Base-by-base conservation (phyloP, 805 yeast species). In the Metschnikowia arizonensis region DNA sequence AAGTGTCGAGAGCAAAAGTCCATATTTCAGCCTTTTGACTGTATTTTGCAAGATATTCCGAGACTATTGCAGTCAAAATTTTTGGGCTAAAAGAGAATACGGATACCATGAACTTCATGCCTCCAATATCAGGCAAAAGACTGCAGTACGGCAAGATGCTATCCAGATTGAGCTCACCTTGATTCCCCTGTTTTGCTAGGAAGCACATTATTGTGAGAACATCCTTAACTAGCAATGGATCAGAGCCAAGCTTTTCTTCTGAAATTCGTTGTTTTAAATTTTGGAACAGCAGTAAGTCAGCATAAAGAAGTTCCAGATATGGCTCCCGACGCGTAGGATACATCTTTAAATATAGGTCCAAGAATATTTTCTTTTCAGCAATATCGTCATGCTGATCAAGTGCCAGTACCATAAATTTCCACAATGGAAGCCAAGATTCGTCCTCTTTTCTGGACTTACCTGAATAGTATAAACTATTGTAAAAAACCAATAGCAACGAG, bases 391-490 rank as follows among this genome's bases (percentile, higher is more conserved):
- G 24, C 18, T 12, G 23, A 19, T 29, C 32, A 14, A 38, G 33
- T 2, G 29, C 26, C 17, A 12, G n/a, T 10, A 40, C 5, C 10
- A 25, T 18, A 10, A 18, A 18, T 11, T 28, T 10, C 54, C 54
- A 51, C 10, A 51, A 32, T 2, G 44, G 40, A 5, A 37, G 30
- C 55, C 55, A 51, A 5, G 31, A 15, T 5, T 26, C 43, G 32
- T 47, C 45, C 4, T 30, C 33, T 2, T 40, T 15, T 28, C 44
- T 44, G 28, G 41, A 39, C 32, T 33, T 23, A 3, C 45, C 33
- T 3, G 48, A 36, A 4, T 32, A 14, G 14, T 41, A 36, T 24
- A 50, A 42, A 24, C 51, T 48, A 28, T 76, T 49, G 49, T 63
- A 63, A 47, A 72, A 66, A 4, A 48, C 28, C n/a, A 26, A 12